These are phyloP conservation scores for Trichomonascaceae sp. DNA, from an alignment of 1,139 yeast species.

Conservation along the genomic window DNA sequence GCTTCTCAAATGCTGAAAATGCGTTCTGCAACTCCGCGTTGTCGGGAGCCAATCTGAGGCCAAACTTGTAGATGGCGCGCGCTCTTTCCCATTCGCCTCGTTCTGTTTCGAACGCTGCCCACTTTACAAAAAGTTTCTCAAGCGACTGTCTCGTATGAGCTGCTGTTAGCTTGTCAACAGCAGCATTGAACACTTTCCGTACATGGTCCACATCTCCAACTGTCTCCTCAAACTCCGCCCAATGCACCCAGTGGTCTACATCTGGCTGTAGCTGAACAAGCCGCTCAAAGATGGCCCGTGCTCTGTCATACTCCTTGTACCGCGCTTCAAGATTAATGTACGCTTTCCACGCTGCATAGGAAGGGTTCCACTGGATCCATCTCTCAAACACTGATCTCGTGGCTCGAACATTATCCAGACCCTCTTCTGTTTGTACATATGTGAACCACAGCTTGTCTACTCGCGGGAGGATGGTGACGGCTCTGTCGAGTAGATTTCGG, in stretches of 20 bases:
- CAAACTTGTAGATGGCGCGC: constrained; percentile 43
- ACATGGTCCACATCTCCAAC: constrained; percentile 24
- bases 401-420: constrained; percentile 48
- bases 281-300: constrained; percentile 42
- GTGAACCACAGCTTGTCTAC: constrained; percentile 81
- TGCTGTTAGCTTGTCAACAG: constrained; percentile 39
- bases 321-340: constrained; percentile 62
- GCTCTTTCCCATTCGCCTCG: constrained; percentile 56
- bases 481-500: constrained; percentile 69
- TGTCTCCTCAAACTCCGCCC: constrained; percentile 45
- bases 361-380: constrained; percentile 62
- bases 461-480: constrained; percentile 59
- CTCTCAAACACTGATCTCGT: constrained; percentile 58
- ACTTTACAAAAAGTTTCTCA: constrained; percentile 26
- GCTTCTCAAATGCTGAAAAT: constrained; percentile 51
- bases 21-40: constrained; percentile 33
- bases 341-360: constrained; percentile 57
- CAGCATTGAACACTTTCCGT: constrained; percentile 54
- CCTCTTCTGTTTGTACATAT: constrained; percentile 65
- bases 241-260: constrained; percentile 50
- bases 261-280: constrained; percentile 43
- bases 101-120: constrained; percentile 66
- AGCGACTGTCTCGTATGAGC: too few species aligned
- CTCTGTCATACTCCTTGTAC: constrained; percentile 44
- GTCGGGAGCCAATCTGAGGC: constrained; percentile 37